A percentile compares a stretch with the other conserved stretches of the same genome.
phyloP scores from a whole-genome alignment of 805 yeast genomes.

The Metschnikowia hibisci region DNA sequence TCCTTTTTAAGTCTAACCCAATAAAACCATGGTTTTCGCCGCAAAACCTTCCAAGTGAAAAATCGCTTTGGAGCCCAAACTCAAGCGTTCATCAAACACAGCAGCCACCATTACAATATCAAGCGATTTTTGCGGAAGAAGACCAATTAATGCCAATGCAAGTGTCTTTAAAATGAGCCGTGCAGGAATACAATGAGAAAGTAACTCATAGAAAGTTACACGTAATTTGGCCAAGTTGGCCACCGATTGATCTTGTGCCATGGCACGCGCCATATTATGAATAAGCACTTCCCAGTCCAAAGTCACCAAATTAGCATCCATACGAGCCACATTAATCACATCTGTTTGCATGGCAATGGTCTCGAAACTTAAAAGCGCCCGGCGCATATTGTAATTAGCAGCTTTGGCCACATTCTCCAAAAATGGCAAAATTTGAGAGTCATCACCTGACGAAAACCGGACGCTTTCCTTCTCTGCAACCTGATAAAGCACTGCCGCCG shows the following conservation, averaged over 20 bases:
- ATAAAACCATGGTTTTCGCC: slow-evolving; percentile 76
- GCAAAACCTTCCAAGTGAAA: slow-evolving; percentile 94
- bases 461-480: slow-evolving; percentile 58
- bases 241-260: slow-evolving; percentile 62
- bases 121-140: slow-evolving; percentile 30
- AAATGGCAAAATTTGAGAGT: slow-evolving; percentile 28
- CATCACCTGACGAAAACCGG: slow-evolving; percentile 38
- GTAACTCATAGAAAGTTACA: slow-evolving; percentile 70
- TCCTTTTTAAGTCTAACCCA: too few species aligned
- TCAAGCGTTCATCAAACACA: slow-evolving; percentile 76
- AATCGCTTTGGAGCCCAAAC: slow-evolving; percentile 82
- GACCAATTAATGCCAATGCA: slow-evolving; percentile 42
- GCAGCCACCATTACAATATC: slow-evolving; percentile 59
- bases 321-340: slow-evolving; percentile 31
- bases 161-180: slow-evolving; percentile 64
- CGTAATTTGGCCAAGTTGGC: slow-evolving; percentile 57
- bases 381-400: slow-evolving; percentile 70
- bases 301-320: slow-evolving; percentile 43
- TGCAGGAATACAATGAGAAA: slow-evolving; percentile 94
- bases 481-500: slow-evolving; percentile 48
- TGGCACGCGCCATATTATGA: slow-evolving; percentile 54
- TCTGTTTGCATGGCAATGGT: slow-evolving; percentile 73
- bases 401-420: slow-evolving; percentile 50
- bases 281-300: slow-evolving; percentile 93
- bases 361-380: slow-evolving; percentile 75